Conservation (phyloP, 192 early-diverging fungal genomes). For the Backusella circina region DNA sequence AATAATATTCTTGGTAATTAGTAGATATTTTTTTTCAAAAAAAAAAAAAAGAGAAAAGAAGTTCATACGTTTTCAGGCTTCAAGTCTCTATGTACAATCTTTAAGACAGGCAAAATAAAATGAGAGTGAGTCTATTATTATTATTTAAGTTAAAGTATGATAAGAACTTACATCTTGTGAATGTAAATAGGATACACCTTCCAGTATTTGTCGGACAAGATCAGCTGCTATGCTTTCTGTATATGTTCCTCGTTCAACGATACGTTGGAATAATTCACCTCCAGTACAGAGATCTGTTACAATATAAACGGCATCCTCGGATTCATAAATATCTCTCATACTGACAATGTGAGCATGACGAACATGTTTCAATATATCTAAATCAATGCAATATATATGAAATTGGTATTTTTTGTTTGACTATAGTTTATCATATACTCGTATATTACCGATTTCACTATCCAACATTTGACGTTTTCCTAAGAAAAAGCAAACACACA, state of each 20-base stretch:
- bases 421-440: background rate
- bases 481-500: background rate
- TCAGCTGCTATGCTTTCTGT: conserved; percentile 70
- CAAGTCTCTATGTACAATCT: conserved; percentile 77
- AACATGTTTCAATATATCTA: conserved; percentile 76
- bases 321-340: conserved; percentile 64
- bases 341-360: conserved; percentile 82
- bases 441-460: conserved; percentile 48
- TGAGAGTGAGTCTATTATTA: background rate
- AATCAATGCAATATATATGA: conserved; percentile 1
- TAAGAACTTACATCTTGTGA: conserved; percentile 45
- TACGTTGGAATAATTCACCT: conserved; percentile 79
- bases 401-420: background rate
- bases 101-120: background rate
- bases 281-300: conserved; percentile 69
- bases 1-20: background rate
- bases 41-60: background rate
- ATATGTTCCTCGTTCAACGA: conserved; percentile 64
- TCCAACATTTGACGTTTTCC: conserved; percentile 52
- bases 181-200: conserved; percentile 83
- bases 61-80: conserved; percentile 74
- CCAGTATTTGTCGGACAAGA: conserved; percentile 65
- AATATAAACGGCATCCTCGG: conserved; percentile 61
- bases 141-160: background rate
- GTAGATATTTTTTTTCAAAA: background rate